Evolutionary conservation across 139 green algal species (phyloP).

Genomic region (Trebouxia sp.): DNA sequence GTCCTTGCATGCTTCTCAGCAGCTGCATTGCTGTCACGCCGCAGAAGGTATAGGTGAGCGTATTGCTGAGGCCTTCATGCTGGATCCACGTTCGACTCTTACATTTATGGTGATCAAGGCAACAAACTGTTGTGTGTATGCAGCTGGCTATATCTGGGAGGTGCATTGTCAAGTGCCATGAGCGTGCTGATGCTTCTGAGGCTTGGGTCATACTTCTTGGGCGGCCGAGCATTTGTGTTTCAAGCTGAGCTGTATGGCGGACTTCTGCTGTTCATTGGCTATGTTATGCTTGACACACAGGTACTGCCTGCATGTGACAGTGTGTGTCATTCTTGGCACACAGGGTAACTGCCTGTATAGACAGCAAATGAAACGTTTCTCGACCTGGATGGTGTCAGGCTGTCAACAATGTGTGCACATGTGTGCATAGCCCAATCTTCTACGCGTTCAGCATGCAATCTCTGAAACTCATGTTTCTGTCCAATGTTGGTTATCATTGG

Average conservation of each 20-base stretch:
- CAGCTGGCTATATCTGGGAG: constrained; percentile 38
- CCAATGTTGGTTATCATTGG: not conserved
- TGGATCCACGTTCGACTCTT: not conserved
- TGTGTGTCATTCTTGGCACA: too few species aligned
- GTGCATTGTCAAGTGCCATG: constrained; percentile 31
- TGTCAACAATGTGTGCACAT: not conserved
- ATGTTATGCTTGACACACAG: constrained; percentile 81
- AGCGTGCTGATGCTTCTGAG: constrained; percentile 53
- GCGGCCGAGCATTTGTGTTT: constrained; percentile 41
- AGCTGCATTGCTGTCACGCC: constrained; percentile 60
- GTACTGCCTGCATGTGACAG: too few species aligned
- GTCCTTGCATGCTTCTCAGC: constrained; percentile 75
- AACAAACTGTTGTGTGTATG: not conserved
- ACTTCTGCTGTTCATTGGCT: constrained; percentile 68
- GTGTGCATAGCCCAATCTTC: not conserved
- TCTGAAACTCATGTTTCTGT: not conserved
- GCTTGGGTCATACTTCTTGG: constrained; percentile 56
- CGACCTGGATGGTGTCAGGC: not conserved
- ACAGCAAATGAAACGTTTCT: not conserved
- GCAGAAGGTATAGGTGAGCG: constrained; percentile 53
- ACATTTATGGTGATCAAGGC: too few species aligned
- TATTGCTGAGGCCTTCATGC: not conserved
- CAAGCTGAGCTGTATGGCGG: constrained; percentile 67
- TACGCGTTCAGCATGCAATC: not conserved
- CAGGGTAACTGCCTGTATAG: not conserved